A percentile compares a stretch with the other conserved stretches of the same genome.
Conservation (phyloP, 306 rosid genomes). For the Glycyrrhiza uralensis region DNA sequence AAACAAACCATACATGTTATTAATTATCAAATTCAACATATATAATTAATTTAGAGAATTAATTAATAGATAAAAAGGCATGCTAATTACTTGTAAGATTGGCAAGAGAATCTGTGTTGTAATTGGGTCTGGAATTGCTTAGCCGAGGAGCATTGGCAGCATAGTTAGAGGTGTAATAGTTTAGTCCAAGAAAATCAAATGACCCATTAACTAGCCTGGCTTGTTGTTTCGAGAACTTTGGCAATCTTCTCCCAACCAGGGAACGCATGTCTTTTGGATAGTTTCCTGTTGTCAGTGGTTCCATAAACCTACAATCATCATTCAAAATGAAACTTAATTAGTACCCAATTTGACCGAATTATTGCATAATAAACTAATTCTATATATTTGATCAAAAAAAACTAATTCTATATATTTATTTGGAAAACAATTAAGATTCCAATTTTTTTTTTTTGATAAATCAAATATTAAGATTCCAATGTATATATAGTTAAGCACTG, state of each 20-base stretch:
- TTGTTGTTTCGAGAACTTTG: conserved; percentile 36
- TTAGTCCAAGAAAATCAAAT: conserved; percentile 61
- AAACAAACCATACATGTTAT: not conserved
- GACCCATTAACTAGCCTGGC: conserved; percentile 39
- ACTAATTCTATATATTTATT: too few species aligned
- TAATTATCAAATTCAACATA: not conserved
- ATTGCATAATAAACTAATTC: too few species aligned
- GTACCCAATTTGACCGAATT: not conserved
- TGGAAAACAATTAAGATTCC: too few species aligned
- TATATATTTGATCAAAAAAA: too few species aligned
- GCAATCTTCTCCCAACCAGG: conserved; percentile 46
- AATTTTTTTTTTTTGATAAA: too few species aligned
- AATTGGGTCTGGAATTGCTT: conserved; percentile 4
- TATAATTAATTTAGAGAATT: not conserved
- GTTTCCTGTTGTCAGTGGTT: conserved; percentile 46
- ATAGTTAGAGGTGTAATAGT: conserved; percentile 55
- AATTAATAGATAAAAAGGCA: not conserved
- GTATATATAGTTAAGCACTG: not conserved
- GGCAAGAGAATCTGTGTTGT: conserved; percentile 34
- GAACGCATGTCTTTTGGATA: conserved; percentile 58
- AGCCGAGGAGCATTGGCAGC: conserved; percentile 28
- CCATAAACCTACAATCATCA: conserved; percentile 40
- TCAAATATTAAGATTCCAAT: not conserved
- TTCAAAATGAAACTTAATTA: not conserved
- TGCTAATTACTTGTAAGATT: conserved; percentile 39